A percentile compares a stretch with the other conserved stretches of the same genome.
phyloP scores from a whole-genome alignment of 2,329 filamentous ascomycete species.

The Diaporthe humulicola region DNA sequence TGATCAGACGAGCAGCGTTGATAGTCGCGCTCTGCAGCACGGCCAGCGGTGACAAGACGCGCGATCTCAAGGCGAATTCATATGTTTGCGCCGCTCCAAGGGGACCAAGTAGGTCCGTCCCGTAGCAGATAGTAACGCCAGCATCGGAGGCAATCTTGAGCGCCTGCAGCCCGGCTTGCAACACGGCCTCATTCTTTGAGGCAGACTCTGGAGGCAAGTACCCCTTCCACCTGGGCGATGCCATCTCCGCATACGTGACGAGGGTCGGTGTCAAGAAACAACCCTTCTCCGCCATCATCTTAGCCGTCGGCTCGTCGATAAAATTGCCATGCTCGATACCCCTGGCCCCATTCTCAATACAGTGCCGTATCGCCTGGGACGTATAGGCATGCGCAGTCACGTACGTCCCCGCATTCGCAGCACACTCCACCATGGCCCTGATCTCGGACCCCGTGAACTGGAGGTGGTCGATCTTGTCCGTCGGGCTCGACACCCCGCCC shows the following conservation, averaged over 20 bases:
- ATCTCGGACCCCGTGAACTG: slow-evolving; percentile 68
- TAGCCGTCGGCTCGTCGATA: slow-evolving; percentile 54
- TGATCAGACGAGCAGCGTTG: slow-evolving; percentile 61
- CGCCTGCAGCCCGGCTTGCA: slow-evolving; percentile 58
- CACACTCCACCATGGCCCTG: slow-evolving; percentile 61
- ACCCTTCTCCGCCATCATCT: slow-evolving; percentile 60
- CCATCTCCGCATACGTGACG: slow-evolving; percentile 63
- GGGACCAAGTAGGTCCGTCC: slow-evolving; percentile 66
- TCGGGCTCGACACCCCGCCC: slow-evolving; percentile 65
- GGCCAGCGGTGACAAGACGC: slow-evolving; percentile 56
- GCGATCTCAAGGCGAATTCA: slow-evolving; percentile 61
- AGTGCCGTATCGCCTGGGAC: slow-evolving; percentile 61
- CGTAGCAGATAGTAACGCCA: slow-evolving; percentile 67
- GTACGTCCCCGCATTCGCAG: slow-evolving; percentile 60
- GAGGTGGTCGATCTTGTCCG: slow-evolving; percentile 62
- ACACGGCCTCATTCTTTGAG: slow-evolving; percentile 62
- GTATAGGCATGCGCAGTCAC: slow-evolving; percentile 69
- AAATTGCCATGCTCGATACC: slow-evolving; percentile 63
- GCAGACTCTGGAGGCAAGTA: slow-evolving; percentile 57
- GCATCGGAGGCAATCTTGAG: slow-evolving; percentile 61
- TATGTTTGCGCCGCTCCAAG: slow-evolving; percentile 61
- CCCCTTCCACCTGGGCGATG: slow-evolving; percentile 52
- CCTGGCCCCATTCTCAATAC: slow-evolving; percentile 62
- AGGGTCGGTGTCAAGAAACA: slow-evolving; percentile 66
- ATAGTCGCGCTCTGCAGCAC: slow-evolving; percentile 65